Conservation (phyloP, 371 early-diverging fungal species). For the Batkoa obscura region DNA sequence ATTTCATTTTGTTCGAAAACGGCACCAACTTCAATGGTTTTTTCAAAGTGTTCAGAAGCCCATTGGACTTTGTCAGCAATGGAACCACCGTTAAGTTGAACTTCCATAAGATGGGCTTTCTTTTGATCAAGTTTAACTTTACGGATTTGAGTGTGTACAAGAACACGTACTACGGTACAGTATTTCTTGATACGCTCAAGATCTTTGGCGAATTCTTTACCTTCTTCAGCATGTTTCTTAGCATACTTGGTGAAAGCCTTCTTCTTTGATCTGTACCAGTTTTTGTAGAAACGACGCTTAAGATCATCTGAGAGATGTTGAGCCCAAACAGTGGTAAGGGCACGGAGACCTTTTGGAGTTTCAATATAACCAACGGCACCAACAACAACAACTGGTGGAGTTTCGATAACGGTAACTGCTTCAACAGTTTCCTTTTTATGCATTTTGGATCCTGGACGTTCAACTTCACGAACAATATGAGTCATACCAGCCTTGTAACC, state of each 20-base stretch:
- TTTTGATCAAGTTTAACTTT: constrained; percentile 92
- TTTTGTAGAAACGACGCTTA: constrained; percentile 98
- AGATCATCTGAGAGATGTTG: constrained; percentile 97
- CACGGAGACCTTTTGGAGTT: constrained; percentile 95
- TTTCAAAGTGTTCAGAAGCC: constrained; percentile 95
- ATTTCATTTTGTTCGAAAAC: constrained; percentile 97
- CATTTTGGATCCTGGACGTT: constrained; percentile 96
- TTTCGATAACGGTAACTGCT: constrained; percentile 98
- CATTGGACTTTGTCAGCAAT: constrained; percentile 96
- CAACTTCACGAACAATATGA: constrained; percentile 97
- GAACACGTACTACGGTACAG: constrained; percentile 94
- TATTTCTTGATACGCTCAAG: constrained; percentile 97
- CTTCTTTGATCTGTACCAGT: constrained; percentile 98
- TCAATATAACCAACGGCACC: constrained; percentile 99
- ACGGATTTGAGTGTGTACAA: constrained; percentile 96
- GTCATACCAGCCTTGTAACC: constrained; percentile 99
- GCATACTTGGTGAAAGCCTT: constrained; percentile 98
- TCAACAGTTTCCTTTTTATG: constrained; percentile 99
- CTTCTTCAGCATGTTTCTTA: constrained; percentile 84
- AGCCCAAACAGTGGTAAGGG: constrained; percentile 97
- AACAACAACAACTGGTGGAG: constrained; percentile 95
- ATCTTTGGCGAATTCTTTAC: constrained; percentile 78
- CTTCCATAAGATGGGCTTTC: constrained; percentile 99
- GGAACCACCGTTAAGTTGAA: constrained; percentile 99
- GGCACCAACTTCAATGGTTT: constrained; percentile 73